These are phyloP conservation scores for Moniliophthora roreri DNA, from an alignment of 1,284 basidiomycete genomes.

Conservation along the genomic window DNA sequence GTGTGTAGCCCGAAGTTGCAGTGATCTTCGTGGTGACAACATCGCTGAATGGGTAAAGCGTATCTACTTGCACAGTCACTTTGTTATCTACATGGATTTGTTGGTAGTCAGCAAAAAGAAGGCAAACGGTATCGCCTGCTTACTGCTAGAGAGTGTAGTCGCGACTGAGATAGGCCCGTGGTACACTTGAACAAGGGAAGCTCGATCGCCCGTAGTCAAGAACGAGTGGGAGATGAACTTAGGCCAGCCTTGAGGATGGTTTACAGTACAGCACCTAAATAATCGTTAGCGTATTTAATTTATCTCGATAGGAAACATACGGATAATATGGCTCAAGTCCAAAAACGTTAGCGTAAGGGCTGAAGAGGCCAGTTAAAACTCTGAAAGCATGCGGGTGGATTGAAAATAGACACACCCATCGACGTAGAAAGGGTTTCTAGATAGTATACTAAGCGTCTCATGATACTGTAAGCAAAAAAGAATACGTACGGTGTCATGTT, in stretches of 20 bases:
- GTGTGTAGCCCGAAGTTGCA: slow-evolving; percentile 34
- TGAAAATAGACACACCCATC: slow-evolving; percentile 38
- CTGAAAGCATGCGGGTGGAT: background rate
- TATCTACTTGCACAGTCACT: slow-evolving; percentile 35
- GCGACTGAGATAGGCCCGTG: slow-evolving; percentile 35
- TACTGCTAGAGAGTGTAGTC: slow-evolving; percentile 32
- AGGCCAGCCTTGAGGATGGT: slow-evolving; percentile 46
- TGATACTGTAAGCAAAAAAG: background rate
- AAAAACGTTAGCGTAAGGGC: slow-evolving; percentile 58
- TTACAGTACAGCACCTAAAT: slow-evolving; percentile 42
- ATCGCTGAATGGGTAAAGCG: slow-evolving; percentile 42
- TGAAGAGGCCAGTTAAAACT: slow-evolving; percentile 18
- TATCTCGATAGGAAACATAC: slow-evolving; percentile 26
- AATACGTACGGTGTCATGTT: slow-evolving; percentile 53
- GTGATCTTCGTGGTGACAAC: slow-evolving; percentile 35
- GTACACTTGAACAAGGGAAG: slow-evolving; percentile 39
- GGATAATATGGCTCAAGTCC: slow-evolving; percentile 50
- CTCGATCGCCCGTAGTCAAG: slow-evolving; percentile 32
- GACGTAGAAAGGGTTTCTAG: slow-evolving; percentile 52
- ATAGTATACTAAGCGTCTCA: background rate
- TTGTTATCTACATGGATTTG: slow-evolving; percentile 24
- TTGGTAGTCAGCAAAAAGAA: background rate
- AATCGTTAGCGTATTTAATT: slow-evolving; percentile 33
- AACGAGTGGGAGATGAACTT: slow-evolving; percentile 45
- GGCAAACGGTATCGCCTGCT: slow-evolving; percentile 3